Conservation (phyloP, 2,329 filamentous ascomycete genomes). For the Penicillium sp. region DNA sequence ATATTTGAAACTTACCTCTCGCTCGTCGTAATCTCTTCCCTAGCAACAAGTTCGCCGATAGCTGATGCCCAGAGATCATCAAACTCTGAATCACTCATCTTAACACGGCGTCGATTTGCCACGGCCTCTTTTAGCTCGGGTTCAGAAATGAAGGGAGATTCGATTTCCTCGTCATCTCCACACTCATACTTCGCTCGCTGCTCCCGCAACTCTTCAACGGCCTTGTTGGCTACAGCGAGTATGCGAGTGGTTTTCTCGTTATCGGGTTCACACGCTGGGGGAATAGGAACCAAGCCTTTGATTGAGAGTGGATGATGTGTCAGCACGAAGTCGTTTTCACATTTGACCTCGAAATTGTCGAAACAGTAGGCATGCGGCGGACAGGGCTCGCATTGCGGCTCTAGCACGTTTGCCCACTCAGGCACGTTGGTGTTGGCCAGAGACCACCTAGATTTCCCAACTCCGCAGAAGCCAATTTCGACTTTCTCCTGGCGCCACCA, state of each 20-base stretch:
- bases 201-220: constrained; percentile 79
- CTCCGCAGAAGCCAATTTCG: constrained; percentile 90
- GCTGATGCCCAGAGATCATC: constrained; percentile 67
- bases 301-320: constrained; percentile 79
- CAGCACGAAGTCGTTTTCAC: constrained; percentile 82
- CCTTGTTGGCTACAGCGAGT: constrained; percentile 80
- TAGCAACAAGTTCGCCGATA: constrained; percentile 47
- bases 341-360: constrained; percentile 69
- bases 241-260: constrained; percentile 86
- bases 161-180: constrained; percentile 61
- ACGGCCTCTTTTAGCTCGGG: constrained; percentile 73
- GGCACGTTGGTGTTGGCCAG: constrained; percentile 64
- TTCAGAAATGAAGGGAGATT: constrained; percentile 63
- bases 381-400: constrained; percentile 85
- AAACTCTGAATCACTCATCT: constrained; percentile 83
- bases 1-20: constrained; percentile 53
- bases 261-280: constrained; percentile 91
- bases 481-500: constrained; percentile 95
- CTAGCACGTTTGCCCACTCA: constrained; percentile 64
- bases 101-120: constrained; percentile 70
- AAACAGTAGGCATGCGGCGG: constrained; percentile 89
- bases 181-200: constrained; percentile 88
- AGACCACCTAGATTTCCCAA: constrained; percentile 63
- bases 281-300: constrained; percentile 74
- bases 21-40: constrained; percentile 58